Evolutionary conservation across 108 stramenopile genomes (phyloP).

Genomic region (Cyclotella choctawhatcheeana): DNA sequence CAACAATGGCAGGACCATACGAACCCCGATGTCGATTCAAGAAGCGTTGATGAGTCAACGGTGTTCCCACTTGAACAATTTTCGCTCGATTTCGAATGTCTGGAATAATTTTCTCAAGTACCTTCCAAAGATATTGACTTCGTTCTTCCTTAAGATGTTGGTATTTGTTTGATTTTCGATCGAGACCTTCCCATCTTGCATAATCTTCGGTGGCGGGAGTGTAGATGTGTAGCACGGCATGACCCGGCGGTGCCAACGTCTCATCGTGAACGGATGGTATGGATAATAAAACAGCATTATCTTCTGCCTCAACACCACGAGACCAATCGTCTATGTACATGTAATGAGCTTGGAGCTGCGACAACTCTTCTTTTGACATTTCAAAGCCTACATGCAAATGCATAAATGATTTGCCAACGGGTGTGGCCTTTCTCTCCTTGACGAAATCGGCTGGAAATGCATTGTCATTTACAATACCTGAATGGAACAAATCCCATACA

Average conservation of each 20-base stretch:
- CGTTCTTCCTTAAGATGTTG: slow-evolving; percentile 83
- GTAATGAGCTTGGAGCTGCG: slow-evolving; percentile 78
- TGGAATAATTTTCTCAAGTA: slow-evolving; percentile 84
- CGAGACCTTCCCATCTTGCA: slow-evolving; percentile 74
- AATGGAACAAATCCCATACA: slow-evolving; percentile 71
- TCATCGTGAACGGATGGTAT: slow-evolving; percentile 90
- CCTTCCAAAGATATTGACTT: slow-evolving; percentile 79
- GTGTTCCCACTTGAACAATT: slow-evolving; percentile 74
- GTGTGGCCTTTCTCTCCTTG: slow-evolving; percentile 55
- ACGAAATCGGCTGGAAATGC: slow-evolving; percentile 65
- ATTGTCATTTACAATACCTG: slow-evolving; percentile 60
- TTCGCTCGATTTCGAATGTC: slow-evolving; percentile 67
- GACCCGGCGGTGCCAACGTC: slow-evolving; percentile 80
- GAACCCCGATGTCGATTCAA: slow-evolving; percentile 81
- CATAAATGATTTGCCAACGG: slow-evolving; percentile 73
- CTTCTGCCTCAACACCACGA: slow-evolving; percentile 73
- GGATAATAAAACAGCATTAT: slow-evolving; percentile 84
- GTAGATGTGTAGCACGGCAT: slow-evolving; percentile 87
- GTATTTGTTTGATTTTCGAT: slow-evolving; percentile 78
- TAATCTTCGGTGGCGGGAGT: slow-evolving; percentile 87
- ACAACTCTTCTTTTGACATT: slow-evolving; percentile 65
- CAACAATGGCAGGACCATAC: slow-evolving; percentile 86
- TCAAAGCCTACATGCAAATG: slow-evolving; percentile 88
- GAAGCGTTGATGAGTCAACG: slow-evolving; percentile 84
- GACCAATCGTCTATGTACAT: slow-evolving; percentile 86